Percentiles rank a stretch among this genome's conserved stretches.
These are phyloP conservation scores for Magnusiomyces clavatus DNA, from an alignment of 1,139 yeast genomes.

Conservation along the genomic window DNA sequence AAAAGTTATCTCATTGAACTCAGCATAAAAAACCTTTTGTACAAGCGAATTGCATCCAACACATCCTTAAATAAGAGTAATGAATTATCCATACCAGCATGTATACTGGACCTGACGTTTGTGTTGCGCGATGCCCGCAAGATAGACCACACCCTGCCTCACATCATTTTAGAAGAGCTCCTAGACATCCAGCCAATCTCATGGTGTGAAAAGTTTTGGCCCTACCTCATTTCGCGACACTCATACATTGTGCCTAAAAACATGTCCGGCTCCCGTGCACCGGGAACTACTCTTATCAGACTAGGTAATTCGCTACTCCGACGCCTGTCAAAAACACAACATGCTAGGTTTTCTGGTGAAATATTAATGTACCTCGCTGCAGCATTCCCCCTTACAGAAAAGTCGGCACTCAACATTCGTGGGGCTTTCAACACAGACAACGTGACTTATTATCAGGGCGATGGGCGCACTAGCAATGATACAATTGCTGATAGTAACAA, in stretches of 20 bases:
- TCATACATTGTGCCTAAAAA: conserved; percentile 20
- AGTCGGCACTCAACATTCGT: conserved; percentile 33
- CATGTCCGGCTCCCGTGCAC: conserved; percentile 29
- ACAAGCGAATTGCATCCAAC: no score
- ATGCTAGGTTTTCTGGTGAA: conserved; percentile 34
- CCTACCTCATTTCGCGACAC: conserved; percentile 29
- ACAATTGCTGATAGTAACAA: conserved; percentile 4
- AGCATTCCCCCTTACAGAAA: conserved; percentile 34
- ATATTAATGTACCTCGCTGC: conserved; percentile 32
- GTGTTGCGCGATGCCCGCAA: conserved; percentile 15
- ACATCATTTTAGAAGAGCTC: conserved; percentile 30
- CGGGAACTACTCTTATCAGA: conserved; percentile 34
- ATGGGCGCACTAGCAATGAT: conserved; percentile 3
- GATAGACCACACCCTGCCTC: conserved; percentile 23
- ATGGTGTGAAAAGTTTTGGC: conserved; percentile 34
- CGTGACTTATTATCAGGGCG: conserved; percentile 26
- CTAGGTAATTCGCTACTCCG: conserved; percentile 33
- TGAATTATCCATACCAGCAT: conserved; percentile 3
- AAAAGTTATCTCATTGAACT: background rate
- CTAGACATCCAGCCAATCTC: conserved; percentile 31
- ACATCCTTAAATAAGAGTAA: no score
- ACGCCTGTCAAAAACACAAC: conserved; percentile 32
- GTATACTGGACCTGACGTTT: conserved; percentile 19
- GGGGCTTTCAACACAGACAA: conserved; percentile 34
- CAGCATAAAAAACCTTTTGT: conserved; percentile 6